A percentile compares a stretch with the other conserved stretches of the same genome.
Evolutionary conservation across 2,329 filamentous ascomycete species (phyloP).

Genomic region (Aspergillus chevalieri): DNA sequence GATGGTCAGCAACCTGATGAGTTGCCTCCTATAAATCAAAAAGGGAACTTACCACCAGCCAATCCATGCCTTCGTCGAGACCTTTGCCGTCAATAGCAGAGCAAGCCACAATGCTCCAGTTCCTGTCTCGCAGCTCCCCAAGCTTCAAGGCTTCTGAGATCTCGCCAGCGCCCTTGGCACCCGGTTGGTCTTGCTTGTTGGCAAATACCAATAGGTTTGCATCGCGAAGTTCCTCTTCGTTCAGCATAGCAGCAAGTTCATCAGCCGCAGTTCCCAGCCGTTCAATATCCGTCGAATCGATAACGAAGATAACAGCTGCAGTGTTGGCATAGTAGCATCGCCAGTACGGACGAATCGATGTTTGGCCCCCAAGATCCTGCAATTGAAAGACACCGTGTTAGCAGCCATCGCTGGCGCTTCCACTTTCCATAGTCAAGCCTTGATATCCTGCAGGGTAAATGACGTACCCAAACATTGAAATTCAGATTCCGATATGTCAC

Average conservation of each 20-base stretch:
- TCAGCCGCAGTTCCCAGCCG: slow-evolving; percentile 86
- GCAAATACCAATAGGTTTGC: slow-evolving; percentile 90
- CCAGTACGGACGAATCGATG: slow-evolving; percentile 98
- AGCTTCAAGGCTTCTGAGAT: slow-evolving; percentile 90
- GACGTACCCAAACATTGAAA: slow-evolving; percentile 91
- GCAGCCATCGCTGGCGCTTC: background rate
- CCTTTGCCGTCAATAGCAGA: slow-evolving; percentile 92
- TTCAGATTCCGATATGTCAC: slow-evolving; percentile 98
- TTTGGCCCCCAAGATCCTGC: slow-evolving; percentile 90
- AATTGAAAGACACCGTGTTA: slow-evolving; percentile 2
- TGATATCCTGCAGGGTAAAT: background rate
- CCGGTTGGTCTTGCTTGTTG: slow-evolving; percentile 98
- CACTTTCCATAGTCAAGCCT: background rate
- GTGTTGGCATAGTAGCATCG: slow-evolving; percentile 99
- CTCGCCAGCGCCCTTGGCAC: slow-evolving; percentile 91
- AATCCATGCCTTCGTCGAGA: slow-evolving; percentile 97
- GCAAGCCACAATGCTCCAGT: slow-evolving; percentile 99
- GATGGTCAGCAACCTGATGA: slow-evolving; percentile 8
- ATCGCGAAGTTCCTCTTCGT: slow-evolving; percentile 93
- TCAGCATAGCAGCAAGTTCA: slow-evolving; percentile 89
- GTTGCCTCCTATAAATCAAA: background rate
- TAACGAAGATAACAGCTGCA: slow-evolving; percentile 95
- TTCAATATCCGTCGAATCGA: slow-evolving; percentile 96
- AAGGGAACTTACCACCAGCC: slow-evolving; percentile 68
- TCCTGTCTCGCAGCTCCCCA: slow-evolving; percentile 86